phyloP scores from a whole-genome alignment of 2,329 filamentous ascomycete genomes.

The Herpotrichia juniperi region DNA sequence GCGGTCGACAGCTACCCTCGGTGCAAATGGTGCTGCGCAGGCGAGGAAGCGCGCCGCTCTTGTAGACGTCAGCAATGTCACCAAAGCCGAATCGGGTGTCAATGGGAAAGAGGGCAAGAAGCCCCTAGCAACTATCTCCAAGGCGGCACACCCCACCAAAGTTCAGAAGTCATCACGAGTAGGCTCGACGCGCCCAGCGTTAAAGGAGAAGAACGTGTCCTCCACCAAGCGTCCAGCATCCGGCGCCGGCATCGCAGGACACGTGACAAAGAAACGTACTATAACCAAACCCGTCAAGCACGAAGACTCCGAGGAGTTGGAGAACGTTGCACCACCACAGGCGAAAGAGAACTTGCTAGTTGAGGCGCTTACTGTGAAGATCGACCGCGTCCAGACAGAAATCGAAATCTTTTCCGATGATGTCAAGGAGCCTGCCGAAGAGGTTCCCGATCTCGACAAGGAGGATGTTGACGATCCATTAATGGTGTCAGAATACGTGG shows the following conservation, averaged over 20 bases:
- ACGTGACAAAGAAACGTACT: slow-evolving; percentile 72
- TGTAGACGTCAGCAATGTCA: slow-evolving; percentile 94
- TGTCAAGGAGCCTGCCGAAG: slow-evolving; percentile 36
- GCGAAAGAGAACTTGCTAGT: slow-evolving; percentile 56
- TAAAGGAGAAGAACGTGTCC: slow-evolving; percentile 74
- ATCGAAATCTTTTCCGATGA: slow-evolving; percentile 20
- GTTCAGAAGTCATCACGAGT: slow-evolving; percentile 73
- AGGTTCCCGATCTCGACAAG: slow-evolving; percentile 69
- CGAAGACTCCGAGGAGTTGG: slow-evolving; percentile 61
- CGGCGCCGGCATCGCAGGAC: slow-evolving; percentile 71
- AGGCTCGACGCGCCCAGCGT: slow-evolving; percentile 66
- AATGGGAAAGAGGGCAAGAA: slow-evolving; percentile 73
- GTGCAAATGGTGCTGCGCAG: slow-evolving; percentile 47
- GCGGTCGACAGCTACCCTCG: slow-evolving; percentile 47
- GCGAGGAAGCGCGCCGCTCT: slow-evolving; percentile 81
- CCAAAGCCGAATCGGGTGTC: slow-evolving; percentile 67
- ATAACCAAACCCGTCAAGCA: slow-evolving; percentile 60
- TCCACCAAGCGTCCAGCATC: slow-evolving; percentile 72
- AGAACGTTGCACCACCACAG: slow-evolving; percentile 69
- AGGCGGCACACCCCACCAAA: slow-evolving; percentile 78
- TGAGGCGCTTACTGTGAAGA: slow-evolving; percentile 41
- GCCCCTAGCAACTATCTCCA: slow-evolving; percentile 69
- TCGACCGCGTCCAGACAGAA: slow-evolving; percentile 6
- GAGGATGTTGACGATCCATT: slow-evolving; percentile 93
- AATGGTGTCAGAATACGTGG: slow-evolving; percentile 97